These are phyloP conservation scores for Macrophomina pseudophaseolina DNA, from an alignment of 2,329 filamentous ascomycete genomes.

Conservation along the genomic window DNA sequence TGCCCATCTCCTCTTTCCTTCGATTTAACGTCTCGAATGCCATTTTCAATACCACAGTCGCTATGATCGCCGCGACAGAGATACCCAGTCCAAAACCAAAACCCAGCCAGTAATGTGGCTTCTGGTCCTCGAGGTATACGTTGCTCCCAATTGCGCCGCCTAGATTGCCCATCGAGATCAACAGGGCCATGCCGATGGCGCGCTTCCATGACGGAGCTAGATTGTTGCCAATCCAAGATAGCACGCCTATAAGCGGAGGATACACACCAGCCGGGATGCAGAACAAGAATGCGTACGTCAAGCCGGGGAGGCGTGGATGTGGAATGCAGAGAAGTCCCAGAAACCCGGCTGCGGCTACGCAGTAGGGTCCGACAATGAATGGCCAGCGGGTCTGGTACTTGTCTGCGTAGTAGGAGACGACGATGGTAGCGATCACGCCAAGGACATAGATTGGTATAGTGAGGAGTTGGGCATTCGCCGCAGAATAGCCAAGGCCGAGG, in stretches of 20 bases:
- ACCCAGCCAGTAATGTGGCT: slow-evolving; percentile 43
- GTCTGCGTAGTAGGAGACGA: slow-evolving; percentile 35
- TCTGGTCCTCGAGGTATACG: slow-evolving; percentile 44
- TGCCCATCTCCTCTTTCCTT: slow-evolving; percentile 37
- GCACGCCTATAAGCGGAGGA: not conserved
- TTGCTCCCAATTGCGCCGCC: slow-evolving; percentile 40
- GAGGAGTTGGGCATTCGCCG: slow-evolving; percentile 39
- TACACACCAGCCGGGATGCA: slow-evolving; percentile 39
- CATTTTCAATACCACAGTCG: slow-evolving; percentile 35
- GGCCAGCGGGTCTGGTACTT: slow-evolving; percentile 35
- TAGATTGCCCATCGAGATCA: slow-evolving; percentile 38
- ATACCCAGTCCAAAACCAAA: slow-evolving; percentile 42
- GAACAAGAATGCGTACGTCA: slow-evolving; percentile 49
- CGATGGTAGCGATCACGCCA: slow-evolving; percentile 34
- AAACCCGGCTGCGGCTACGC: slow-evolving; percentile 39
- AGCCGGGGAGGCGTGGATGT: not conserved
- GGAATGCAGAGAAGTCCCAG: slow-evolving; percentile 1
- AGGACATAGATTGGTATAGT: slow-evolving; percentile 35
- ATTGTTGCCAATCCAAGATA: slow-evolving; percentile 43
- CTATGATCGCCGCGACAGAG: slow-evolving; percentile 33
- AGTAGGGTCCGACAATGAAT: slow-evolving; percentile 34
- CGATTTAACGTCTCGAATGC: slow-evolving; percentile 42
- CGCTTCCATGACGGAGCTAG: slow-evolving; percentile 48
- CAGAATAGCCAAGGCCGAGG: slow-evolving; percentile 35
- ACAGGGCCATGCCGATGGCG: slow-evolving; percentile 39